Percentiles rank a stretch among this genome's conserved stretches.
These are phyloP conservation scores for Liriodendron chinense DNA, from an alignment of 164 flowering plant genomes.

Conservation along the genomic window DNA sequence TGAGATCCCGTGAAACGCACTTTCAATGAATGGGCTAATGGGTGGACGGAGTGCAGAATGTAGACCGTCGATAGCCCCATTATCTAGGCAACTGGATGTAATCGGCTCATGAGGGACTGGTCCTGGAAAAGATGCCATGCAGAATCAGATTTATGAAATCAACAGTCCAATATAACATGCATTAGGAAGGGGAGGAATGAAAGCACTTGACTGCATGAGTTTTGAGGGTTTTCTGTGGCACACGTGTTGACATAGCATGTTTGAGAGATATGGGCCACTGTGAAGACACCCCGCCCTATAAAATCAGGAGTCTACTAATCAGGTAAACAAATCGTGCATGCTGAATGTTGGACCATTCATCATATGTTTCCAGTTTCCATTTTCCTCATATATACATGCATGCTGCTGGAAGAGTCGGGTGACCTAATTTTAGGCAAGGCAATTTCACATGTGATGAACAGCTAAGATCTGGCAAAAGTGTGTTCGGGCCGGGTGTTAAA, in stretches of 20 bases:
- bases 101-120: constrained; percentile 30
- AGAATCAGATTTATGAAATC: constrained; percentile 5
- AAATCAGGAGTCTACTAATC: not conserved
- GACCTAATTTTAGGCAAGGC: not conserved
- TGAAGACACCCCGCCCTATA: no score
- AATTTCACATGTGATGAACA: not conserved
- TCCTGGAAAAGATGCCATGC: constrained; percentile 28
- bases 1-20: constrained; percentile 35
- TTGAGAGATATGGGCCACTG: no score
- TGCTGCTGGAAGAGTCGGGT: not conserved
- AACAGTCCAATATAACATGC: not conserved
- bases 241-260: not conserved
- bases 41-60: constrained; percentile 32
- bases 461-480: not conserved
- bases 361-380: not conserved
- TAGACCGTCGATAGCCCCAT: constrained; percentile 34
- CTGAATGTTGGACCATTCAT: not conserved
- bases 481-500: no score
- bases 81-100: constrained; percentile 37
- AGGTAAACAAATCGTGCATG: not conserved
- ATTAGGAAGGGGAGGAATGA: not conserved
- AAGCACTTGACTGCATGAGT: not conserved
- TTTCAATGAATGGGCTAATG: constrained; percentile 33
- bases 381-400: not conserved
- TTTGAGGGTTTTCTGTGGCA: not conserved